Evolutionary conservation across 1,284 basidiomycete genomes (phyloP), one percentile per base, ranked within the genome.

Genomic region (Laetiporus sulphureus): DNA sequence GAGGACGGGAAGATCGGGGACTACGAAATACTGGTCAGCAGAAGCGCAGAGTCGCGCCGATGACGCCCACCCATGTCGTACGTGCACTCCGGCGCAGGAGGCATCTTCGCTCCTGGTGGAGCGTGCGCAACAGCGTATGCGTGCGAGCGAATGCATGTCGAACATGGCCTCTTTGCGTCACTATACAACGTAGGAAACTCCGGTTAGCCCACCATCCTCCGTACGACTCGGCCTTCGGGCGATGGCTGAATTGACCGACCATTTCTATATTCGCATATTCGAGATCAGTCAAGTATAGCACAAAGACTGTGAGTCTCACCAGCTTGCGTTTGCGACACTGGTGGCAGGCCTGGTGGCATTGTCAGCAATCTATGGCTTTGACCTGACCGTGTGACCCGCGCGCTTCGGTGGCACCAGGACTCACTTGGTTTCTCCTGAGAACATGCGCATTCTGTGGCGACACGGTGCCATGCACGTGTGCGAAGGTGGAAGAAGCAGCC

Each of bases 271-370:
- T 22, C 30, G 6, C 4, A 23, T 21, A 24, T 30, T 23, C 16
- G 5, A 21, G 10, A 15, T 2, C 8, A 10, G 36, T 16, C 20
- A 27, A 6, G 16, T 21, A 21, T 19, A 11, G 20, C 40, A 35
- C 11, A 4, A 30, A 21, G 36, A 24, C 22, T 32, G 24, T 32
- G 21, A 27, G 21, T 32, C 21, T 20, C 11, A 84, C 83, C 64
- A 86, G 59, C 62, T 86, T 86, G 45, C 83, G 72, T 49, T 74
- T 68, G 31, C 83, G 78, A 56, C 83, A 86, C 66, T 85, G 66
- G 48, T 66, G 67, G 46, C 60, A 63, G 3, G 65, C 63, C 61
- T 65, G 22, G 19, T 8, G 20, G 32, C 11, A 10, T 19, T n/a
- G 10, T 21, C 11, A 37, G 18, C 18, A 10, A 15, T 8, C 19